Evolutionary conservation across 805 yeast species (phyloP), one percentile per base, ranked within the genome.

Genomic region (Yarrowia hollandica): DNA sequence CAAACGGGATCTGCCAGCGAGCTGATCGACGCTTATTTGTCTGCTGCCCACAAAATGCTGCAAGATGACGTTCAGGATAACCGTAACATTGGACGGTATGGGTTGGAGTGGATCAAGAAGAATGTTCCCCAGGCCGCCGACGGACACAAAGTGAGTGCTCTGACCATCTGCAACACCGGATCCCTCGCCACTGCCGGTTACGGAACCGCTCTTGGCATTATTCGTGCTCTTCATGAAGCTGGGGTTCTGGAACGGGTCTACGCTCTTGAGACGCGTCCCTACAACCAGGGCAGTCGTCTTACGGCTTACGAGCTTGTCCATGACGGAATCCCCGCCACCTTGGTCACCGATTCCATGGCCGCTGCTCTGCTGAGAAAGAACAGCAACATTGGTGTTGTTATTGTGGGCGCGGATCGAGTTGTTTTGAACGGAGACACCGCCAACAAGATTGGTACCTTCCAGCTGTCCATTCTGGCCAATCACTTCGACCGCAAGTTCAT

Each of bases 171-270:
- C 73, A 92, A 92, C 73, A 92, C 99, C 0, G 99, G 99, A 0
- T 89, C 97, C 0, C 76, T 92, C 61, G 99, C 99, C 1, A 92
- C 99, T 1, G 89, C 98, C 4, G 98, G 98, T 1, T 92, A 90
- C 69, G 99, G 99, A 26, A 92, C 99, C 5, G 98, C 98, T 0
- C 77, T 92, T 26, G 98, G 99, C 12, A 88, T 94, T 21, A 83
- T 92, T 35, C 81, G 98, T 64, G 82, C 96, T 0, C 75, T 88
- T 62, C 80, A 71, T 57, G 63, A 71, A 1, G 65, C 74, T 0
- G 80, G 83, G 41, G 78, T 77, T 68, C 73, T 92, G 63, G 77
- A 81, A 9, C 90, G 83, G 52, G 94, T 85, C 0, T 94, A 84
- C 66, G 92, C 96, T 5, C 79, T 92, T 67, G 99, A 92, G 69